Base-by-base conservation (phyloP, 2,329 filamentous ascomycete species). In the Colletotrichum magnum region DNA sequence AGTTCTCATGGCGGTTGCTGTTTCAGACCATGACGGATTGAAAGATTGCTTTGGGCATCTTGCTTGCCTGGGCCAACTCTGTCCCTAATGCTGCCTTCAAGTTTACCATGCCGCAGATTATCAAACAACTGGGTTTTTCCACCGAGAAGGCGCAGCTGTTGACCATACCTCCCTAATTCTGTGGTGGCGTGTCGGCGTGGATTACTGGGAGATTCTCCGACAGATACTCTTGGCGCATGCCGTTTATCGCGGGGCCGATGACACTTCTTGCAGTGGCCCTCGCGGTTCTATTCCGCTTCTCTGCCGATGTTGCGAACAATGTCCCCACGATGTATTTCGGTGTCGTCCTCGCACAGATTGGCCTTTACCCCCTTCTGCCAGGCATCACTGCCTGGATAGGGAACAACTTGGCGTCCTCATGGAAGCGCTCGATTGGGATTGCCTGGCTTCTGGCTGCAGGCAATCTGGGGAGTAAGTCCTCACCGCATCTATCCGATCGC, bases 1-100 rank as follows among this genome's bases (percentile, higher is more conserved):
- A 72, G 45, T 74, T 82, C 53, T 74, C 77, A 60, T 76, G 73
- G 72, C 69, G 73, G 10, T 72, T 75, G 2, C 47, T 79, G 5
- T 62, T 75, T 1, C 73, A 76, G 9, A 81, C 82, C 41, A 54
- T 84, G 10, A 75, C 73, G 5, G 83, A 86, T 72, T 85, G 82
- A 81, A 83, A 86, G 72, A 79, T 79, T 5, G 79, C 78, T 36
- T 74, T 78, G 6, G 71, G 85, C 0, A 79, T 80, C 4, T 71
- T 85, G 21, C 77, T 79, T 64, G 81, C 78, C 64, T 81, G 78
- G 78, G 81, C 78, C 57, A 82, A 82, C 57, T 74, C 80, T 0
- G 78, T 81, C 1, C 75, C 77, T 3, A 79, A 76, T 45, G 76
- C 79, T 66, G 79, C 75, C 0, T 71, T 77, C 63, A 76, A 74